phyloP scores from a whole-genome alignment of 345 rosid genomes.

The Pistacia vera region DNA sequence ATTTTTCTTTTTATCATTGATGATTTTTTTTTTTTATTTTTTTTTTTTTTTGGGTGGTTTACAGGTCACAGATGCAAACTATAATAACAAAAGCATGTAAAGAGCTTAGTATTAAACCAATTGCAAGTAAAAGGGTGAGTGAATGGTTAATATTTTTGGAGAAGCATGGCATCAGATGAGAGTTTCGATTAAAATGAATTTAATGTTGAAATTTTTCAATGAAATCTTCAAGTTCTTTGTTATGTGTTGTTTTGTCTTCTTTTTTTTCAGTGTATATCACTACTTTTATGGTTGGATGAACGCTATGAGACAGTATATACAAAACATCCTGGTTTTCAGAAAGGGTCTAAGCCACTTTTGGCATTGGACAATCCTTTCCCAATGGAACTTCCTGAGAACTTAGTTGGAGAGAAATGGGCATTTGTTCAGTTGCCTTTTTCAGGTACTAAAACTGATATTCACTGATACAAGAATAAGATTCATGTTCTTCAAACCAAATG shows the following conservation, averaged over 20 bases:
- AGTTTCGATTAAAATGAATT: neutral
- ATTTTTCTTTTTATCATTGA: neutral
- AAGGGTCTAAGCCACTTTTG: constrained; percentile 80
- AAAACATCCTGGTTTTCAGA: constrained; percentile 93
- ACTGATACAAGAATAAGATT: neutral
- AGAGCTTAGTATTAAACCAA: constrained; percentile 77
- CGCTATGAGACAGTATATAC: constrained; percentile 81
- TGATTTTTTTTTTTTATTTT: neutral
- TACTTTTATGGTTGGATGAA: constrained; percentile 88
- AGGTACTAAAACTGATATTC: constrained; percentile 30
- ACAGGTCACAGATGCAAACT: constrained; percentile 96
- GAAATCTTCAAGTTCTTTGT: neutral
- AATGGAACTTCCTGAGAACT: constrained; percentile 88
- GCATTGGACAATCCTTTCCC: constrained; percentile 91
- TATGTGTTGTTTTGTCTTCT: constrained; percentile 5
- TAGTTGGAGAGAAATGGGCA: constrained; percentile 92
- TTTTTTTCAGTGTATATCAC: constrained; percentile 73
- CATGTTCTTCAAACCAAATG: neutral
- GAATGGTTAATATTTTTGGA: constrained; percentile 16
- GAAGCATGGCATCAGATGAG: neutral
- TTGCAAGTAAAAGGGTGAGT: constrained; percentile 89
- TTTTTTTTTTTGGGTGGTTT: too few relatives aligned
- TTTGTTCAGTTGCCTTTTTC: constrained; percentile 92
- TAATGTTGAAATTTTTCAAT: neutral
- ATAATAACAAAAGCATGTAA: constrained; percentile 81